Conservation (phyloP, 345 rosid genomes). For the Sapria himalayana region DNA sequence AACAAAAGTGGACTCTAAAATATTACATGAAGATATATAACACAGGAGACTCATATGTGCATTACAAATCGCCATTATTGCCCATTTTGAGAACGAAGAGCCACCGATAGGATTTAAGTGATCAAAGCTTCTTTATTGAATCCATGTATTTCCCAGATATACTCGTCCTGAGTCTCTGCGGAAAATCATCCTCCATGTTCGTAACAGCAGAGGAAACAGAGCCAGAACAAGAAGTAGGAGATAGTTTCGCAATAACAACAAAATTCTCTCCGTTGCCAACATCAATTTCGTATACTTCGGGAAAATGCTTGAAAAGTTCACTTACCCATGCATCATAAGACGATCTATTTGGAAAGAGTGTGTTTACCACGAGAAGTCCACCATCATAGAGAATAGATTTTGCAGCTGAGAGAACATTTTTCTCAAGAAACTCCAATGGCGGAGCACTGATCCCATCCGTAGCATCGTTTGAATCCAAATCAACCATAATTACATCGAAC, state of each 20-base stretch:
- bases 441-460: conserved; percentile 45
- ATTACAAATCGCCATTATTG: too few species aligned
- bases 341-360: conserved; percentile 26
- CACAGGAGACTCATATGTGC: too few species aligned
- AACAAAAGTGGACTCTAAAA: too few species aligned
- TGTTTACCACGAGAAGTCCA: conserved; percentile 50
- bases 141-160: conserved; percentile 23
- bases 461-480: conserved; percentile 42
- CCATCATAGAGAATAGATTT: conserved; percentile 23
- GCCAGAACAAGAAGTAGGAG: too few species aligned
- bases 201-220: conserved; percentile 4
- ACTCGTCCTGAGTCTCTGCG: conserved; percentile 11
- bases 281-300: conserved; percentile 53
- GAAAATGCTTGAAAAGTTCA: conserved; percentile 20
- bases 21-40: too few species aligned
- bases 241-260: conserved; percentile 29
- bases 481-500: conserved; percentile 71
- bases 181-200: conserved; percentile 14
- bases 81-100: too few species aligned
- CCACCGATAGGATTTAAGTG: too few species aligned
- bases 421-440: conserved; percentile 34
- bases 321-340: conserved; percentile 22
- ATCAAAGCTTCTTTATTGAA: conserved; percentile 30
- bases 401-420: conserved; percentile 28
- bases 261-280: conserved; percentile 47